Conservation (phyloP, 176 grass and related monocot species). For the Cenchrus americanus region DNA sequence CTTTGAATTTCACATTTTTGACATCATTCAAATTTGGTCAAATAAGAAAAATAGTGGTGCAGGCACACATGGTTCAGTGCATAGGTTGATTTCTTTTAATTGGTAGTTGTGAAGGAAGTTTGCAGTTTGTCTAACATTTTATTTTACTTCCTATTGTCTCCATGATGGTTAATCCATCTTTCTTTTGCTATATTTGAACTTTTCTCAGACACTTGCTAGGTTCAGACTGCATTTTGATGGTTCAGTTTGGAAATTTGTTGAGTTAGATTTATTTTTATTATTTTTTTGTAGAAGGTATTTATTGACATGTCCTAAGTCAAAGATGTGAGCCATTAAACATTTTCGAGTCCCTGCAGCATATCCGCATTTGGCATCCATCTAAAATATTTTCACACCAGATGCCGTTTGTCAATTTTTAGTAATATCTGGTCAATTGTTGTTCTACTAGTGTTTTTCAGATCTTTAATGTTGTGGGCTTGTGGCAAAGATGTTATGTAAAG, state of each 20-base stretch:
- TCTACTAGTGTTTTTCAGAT: constrained; percentile 16
- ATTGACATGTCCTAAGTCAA: constrained; percentile 7
- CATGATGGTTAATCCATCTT: constrained; percentile 5
- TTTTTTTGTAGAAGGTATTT: constrained; percentile 18
- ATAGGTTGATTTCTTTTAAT: constrained; percentile 1
- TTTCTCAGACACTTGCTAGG: not conserved
- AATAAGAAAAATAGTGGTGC: constrained; percentile 24
- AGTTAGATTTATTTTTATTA: constrained; percentile 24
- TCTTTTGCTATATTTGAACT: constrained; percentile 13
- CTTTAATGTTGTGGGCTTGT: not conserved
- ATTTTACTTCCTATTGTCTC: constrained; percentile 26
- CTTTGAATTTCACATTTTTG: constrained; percentile 23
- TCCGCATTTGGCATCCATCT: not conserved
- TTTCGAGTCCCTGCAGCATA: constrained; percentile 8
- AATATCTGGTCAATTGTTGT: constrained; percentile 9
- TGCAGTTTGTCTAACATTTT: constrained; percentile 21
- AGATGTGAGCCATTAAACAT: not conserved
- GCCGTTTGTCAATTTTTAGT: constrained; percentile 5
- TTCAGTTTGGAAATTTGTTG: constrained; percentile 15
- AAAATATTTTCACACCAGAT: constrained; percentile 15
- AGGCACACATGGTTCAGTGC: not conserved
- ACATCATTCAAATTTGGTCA: not conserved
- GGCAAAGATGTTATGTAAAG: constrained; percentile 3
- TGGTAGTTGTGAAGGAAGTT: constrained; percentile 8
- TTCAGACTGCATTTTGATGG: constrained; percentile 5